Base-by-base conservation (phyloP, 495 filamentous ascomycete genomes). In the Penicillium parvum region DNA sequence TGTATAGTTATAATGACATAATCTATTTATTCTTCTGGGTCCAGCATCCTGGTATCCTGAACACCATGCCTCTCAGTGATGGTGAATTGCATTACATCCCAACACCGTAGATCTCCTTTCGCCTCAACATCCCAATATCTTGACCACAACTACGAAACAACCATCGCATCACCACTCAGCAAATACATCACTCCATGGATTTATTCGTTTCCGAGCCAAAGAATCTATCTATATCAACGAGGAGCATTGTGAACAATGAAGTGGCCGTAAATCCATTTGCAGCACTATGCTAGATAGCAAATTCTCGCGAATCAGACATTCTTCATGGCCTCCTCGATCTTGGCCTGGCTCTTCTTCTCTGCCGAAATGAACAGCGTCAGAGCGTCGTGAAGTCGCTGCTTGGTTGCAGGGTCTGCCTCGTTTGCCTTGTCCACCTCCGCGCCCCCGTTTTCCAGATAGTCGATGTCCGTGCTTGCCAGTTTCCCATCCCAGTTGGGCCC, bases 381-480 rank as follows among this genome's bases (percentile, higher is more conserved):
- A 15, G 53, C 53, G 28, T 61, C 58, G 1, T 22, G 38, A 14
- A 57, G 32, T 12, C 53, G 40, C 29, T 40, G 42, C 37, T 42
- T 48, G 5, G 46, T 47, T 21, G 45, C 41, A 6, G 40, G 49
- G 18, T 56, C 58, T 7, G 46, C 44, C 30, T 51, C 45, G 34
- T 53, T 58, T 8, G 58, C 49, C 34, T 45, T 49, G 10, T 57
- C 52, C n/a, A 62, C 25, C 27, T 36, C 50, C 17, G 30, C 43
- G 12, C 58, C 55, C 16, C 47, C 43, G 12, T 62, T 48, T 2
- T 34, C 48, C 6, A 62, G 45, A 29, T 62, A 62, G 27, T 58
- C 55, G 18, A 57, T 49, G 9, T 51, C 49, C 7, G 50, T 58
- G 19, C 45, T 47, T 7, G 52, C 49, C 16, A 58, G 32, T 19